Conservation (phyloP, 106 monocot species). For the Agapanthus africanus region DNA sequence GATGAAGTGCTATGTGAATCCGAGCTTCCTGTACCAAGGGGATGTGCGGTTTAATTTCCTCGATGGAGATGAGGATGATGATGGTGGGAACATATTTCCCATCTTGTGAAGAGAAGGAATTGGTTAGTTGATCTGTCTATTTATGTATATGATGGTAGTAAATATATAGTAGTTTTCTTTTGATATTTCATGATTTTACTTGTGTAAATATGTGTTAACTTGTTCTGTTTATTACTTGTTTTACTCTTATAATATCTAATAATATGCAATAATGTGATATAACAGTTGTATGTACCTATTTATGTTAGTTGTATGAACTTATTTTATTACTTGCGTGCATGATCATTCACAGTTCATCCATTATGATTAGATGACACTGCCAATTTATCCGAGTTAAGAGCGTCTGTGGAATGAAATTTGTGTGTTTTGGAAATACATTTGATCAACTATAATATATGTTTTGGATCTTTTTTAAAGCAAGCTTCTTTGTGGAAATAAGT, state of each 20-base stretch:
- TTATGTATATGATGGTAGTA: conserved; percentile 3
- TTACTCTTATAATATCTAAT: background rate
- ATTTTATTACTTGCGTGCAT: background rate
- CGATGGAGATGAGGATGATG: conserved; percentile 31
- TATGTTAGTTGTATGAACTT: too few species aligned
- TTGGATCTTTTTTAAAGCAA: too few species aligned
- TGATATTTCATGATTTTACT: background rate
- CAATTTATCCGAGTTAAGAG: too few species aligned
- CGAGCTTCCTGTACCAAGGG: conserved; percentile 75
- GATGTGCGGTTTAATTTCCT: conserved; percentile 43
- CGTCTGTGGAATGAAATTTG: too few species aligned
- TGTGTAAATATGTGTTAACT: background rate
- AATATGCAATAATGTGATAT: background rate
- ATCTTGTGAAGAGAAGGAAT: conserved; percentile 26
- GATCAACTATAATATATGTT: too few species aligned
- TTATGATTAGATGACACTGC: too few species aligned
- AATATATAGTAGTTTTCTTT: background rate
- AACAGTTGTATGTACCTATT: background rate
- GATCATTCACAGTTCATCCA: background rate
- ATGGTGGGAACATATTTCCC: conserved; percentile 36
- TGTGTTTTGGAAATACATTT: too few species aligned
- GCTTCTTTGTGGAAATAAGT: too few species aligned
- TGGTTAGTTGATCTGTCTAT: background rate
- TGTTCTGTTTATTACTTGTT: background rate
- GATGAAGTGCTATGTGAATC: conserved; percentile 94